phyloP scores from a whole-genome alignment of 192 early-diverging fungal species.

The Coemansia umbellata region DNA sequence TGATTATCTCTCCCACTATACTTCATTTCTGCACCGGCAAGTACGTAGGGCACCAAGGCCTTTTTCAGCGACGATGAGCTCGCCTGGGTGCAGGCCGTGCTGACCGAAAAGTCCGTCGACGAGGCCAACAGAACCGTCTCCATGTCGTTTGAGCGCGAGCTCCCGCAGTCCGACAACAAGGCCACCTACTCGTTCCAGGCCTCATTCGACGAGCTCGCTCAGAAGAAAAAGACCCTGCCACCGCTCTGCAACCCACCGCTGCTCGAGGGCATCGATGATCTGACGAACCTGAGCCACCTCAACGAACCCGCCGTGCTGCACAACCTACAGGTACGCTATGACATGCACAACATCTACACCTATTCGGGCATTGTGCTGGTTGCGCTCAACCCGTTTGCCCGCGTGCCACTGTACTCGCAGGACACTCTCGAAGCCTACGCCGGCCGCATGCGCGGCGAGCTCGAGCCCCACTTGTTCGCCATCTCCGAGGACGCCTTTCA shows the following conservation, averaged over 20 bases:
- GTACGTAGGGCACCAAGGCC: conserved; percentile 43
- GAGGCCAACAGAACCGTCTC: conserved; percentile 14
- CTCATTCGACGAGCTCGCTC: conserved; percentile 65
- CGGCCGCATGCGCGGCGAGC: conserved; percentile 86
- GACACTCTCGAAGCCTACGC: conserved; percentile 92
- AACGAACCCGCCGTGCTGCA: conserved; percentile 95
- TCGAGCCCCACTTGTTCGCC: conserved; percentile 98
- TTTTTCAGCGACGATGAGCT: conserved; percentile 36
- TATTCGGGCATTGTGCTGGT: conserved; percentile 99
- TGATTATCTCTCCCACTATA: too few relatives aligned
- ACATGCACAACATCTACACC: conserved; percentile 94
- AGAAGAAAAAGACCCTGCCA: conserved; percentile 70
- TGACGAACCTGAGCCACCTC: conserved; percentile 92
- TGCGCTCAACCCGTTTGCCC: conserved; percentile 93
- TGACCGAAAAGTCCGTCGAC: conserved; percentile 33
- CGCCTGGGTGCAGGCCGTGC: conserved; percentile 35
- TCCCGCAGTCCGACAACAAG: background rate
- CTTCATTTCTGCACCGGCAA: too few relatives aligned
- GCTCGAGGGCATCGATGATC: conserved; percentile 83
- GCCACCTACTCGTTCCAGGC: conserved; percentile 55
- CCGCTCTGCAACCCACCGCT: conserved; percentile 91
- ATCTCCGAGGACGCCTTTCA: conserved; percentile 98
- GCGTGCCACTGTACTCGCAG: conserved; percentile 84
- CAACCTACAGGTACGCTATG: conserved; percentile 86
- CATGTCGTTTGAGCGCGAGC: conserved; percentile 28